Evolutionary conservation across 1,284 basidiomycete genomes (phyloP).

Genomic region (Anthracocystis setariae): DNA sequence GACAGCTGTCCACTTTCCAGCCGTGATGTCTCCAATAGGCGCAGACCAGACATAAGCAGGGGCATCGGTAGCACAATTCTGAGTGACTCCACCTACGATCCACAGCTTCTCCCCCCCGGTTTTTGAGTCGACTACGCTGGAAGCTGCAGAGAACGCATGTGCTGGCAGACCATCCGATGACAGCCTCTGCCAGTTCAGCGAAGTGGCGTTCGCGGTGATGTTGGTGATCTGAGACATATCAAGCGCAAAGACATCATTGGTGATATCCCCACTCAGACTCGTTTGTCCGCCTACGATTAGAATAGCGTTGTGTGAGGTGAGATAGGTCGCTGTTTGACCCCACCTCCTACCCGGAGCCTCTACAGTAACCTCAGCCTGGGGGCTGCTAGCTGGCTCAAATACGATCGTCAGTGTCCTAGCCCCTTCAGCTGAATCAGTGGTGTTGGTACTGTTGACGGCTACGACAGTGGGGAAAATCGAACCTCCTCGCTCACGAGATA

Average conservation of each 20-base stretch:
- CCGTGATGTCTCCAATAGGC: constrained; percentile 21
- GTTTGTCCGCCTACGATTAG: constrained; percentile 64
- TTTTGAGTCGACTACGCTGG: constrained; percentile 9
- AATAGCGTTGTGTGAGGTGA: constrained; percentile 38
- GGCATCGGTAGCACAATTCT: constrained; percentile 51
- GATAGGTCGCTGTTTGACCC: constrained; percentile 42
- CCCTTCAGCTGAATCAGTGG: not conserved
- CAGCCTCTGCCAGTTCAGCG: constrained; percentile 16
- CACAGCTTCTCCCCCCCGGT: constrained; percentile 41
- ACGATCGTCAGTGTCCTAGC: constrained; percentile 30
- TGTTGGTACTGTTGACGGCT: constrained; percentile 16
- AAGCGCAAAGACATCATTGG: constrained; percentile 56
- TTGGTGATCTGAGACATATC: constrained; percentile 38
- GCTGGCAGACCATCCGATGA: constrained; percentile 41
- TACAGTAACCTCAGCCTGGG: constrained; percentile 14
- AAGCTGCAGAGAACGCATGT: constrained; percentile 52
- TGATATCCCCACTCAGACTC: constrained; percentile 34
- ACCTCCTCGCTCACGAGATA: constrained; percentile 21
- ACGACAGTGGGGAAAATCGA: constrained; percentile 32
- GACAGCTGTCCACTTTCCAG: constrained; percentile 27
- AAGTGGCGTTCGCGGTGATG: constrained; percentile 23
- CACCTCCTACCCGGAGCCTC: constrained; percentile 22
- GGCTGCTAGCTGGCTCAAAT: constrained; percentile 20
- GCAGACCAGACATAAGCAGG: constrained; percentile 46
- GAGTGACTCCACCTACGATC: constrained; percentile 60